Conservation (phyloP, 2,329 filamentous ascomycete genomes). For the Fusarium siculi region DNA sequence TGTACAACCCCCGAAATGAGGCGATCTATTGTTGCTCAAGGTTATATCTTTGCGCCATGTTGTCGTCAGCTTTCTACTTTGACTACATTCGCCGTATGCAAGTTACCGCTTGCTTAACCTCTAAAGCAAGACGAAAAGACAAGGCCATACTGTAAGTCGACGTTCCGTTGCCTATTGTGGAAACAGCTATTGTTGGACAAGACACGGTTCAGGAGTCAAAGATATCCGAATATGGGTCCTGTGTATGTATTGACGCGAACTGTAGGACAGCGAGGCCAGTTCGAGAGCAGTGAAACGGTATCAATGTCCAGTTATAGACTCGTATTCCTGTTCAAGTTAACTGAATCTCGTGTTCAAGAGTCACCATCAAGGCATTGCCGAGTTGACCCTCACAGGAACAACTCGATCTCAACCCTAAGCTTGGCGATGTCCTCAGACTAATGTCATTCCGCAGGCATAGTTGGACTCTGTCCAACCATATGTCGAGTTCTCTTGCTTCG, state of each 20-base stretch:
- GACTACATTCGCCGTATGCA: slow-evolving; percentile 9
- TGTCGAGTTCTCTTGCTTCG: not conserved
- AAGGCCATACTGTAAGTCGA: not conserved
- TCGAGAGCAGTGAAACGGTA: slow-evolving; percentile 9
- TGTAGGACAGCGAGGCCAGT: slow-evolving; percentile 15
- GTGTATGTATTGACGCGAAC: slow-evolving; percentile 11
- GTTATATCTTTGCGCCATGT: not conserved
- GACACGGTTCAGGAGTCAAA: not conserved
- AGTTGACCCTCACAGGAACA: slow-evolving; percentile 1
- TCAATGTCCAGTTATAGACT: slow-evolving; percentile 1
- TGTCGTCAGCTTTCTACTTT: slow-evolving; percentile 21
- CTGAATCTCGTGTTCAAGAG: slow-evolving; percentile 8
- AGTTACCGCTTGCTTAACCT: not conserved
- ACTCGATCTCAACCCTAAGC: slow-evolving; percentile 10
- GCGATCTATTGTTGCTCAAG: slow-evolving; percentile 29
- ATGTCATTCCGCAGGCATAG: not conserved
- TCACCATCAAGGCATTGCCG: not conserved
- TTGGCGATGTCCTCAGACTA: not conserved
- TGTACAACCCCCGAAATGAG: slow-evolving; percentile 6
- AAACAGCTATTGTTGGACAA: slow-evolving; percentile 7
- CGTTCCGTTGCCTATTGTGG: slow-evolving; percentile 9
- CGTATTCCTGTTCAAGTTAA: not conserved
- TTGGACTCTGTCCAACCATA: not conserved
- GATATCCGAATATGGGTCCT: slow-evolving; percentile 4
- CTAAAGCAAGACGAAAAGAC: not conserved